Evolutionary conservation across 371 early-diverging fungal species (phyloP), one percentile per base, ranked within the genome.

Genomic region (Rhizopus arrhizus): DNA sequence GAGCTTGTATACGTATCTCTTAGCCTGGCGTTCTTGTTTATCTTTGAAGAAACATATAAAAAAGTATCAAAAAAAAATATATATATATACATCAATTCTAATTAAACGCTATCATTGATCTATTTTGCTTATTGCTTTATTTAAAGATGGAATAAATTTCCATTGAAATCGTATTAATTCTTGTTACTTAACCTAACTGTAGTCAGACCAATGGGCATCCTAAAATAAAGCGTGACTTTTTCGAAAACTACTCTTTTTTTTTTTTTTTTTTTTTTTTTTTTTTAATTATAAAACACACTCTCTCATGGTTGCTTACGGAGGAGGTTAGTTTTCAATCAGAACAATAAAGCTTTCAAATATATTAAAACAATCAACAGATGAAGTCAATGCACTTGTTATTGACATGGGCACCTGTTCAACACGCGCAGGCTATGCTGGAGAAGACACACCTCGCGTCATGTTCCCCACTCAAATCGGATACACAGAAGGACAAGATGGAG

Each of bases 351-450:
- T 11, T 33, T 42, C 43, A 47, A 29, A 52, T 12, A 32, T 31
- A 12, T 46, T 36, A 34, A 55, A 45, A 48, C 53, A 59, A 16
- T 38, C 5, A 22, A n/a, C 69, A 92, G 96, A 95, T 83, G 96
- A 96, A 77, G 95, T 96, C 46, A 86, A 91, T 47, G 95, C 95
- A 9, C 69, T 96, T 46, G 96, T 97, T 42, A 66, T 97, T 61
- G 97, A 97, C 71, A 78, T 96, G 36, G 98, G 98, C 22, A 84
- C 91, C 57, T 80, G 87, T 36, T 85, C 86, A 79, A 89, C 90
- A 43, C 91, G 92, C 52, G 94, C 93, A 29, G 98, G 98, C 47
- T 95, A 93, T 77, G 94, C 96, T n/a, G 98, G 98, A 53, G 97
- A 97, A 65, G 97, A 98, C 70, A 78, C 87, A 43, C 97, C 98